Base-by-base conservation (phyloP, 2,329 filamentous ascomycete genomes). In the Cryphonectria japonica region DNA sequence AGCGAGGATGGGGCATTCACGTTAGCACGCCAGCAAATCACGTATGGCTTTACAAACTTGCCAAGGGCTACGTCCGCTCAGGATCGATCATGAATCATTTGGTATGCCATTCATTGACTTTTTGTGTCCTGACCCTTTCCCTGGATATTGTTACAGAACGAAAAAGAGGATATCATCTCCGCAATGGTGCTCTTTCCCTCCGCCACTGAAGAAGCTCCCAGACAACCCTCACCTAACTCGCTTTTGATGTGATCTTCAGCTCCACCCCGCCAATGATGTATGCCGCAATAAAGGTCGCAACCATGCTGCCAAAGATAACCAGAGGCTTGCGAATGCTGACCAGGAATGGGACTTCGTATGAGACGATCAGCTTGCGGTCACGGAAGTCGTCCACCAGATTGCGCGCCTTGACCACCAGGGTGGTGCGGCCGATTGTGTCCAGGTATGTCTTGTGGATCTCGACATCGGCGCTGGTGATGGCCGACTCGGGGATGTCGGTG, bases 371-470 rank as follows among this genome's bases (percentile, higher is more conserved):
- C 74, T 96, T 91, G 43, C 93, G 90, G 77, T 95, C 94, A 68
- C 95, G 88, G 78, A 95, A 89, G 75, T 98, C 96, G 76, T 99
- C 96, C 1, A 97, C 93, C 67, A 98, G 84, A 80, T 98, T 98
- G 76, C 90, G 87, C 9, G 94, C 93, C 73, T 91, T 92, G 77
- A 99, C 86, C 66, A 88, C 91, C 72, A 99, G 86, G 0, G 91
- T 88, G 0, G 95, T 97, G 74, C 96, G 93, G 73, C 96, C 96
- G 43, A 95, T 77, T 0, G 96, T 98, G 81, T 99, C 96, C 83
- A 99, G 92, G 82, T 94, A 99, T 0, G 95, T 98, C 81, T 91
- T 91, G 83, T 96, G 89, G n/a, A 91, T 82, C 74, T 87, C 88
- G 26, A 89, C 79, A 1, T 80, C 80, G 37, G 89, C 87, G 65